A percentile compares a stretch with the other conserved stretches of the same genome.
Evolutionary conservation across 148 eudicot genomes (phyloP).

Genomic region (Amaranthus hypochondriacus): DNA sequence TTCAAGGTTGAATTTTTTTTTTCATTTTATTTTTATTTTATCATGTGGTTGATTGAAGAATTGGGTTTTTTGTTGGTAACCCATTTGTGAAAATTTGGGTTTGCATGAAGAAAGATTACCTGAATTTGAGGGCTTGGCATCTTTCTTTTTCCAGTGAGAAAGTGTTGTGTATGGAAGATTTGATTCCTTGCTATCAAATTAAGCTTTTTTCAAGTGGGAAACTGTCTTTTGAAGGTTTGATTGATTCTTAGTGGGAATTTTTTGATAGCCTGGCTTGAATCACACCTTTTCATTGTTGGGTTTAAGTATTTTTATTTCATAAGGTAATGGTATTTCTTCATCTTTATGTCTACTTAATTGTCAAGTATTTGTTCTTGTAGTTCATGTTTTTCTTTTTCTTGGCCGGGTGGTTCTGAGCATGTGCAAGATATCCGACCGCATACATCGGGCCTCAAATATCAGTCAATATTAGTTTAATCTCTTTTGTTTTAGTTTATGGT

Average conservation of each 20-base stretch:
- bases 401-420: too few species aligned
- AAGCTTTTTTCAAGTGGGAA: slow-evolving; percentile 26
- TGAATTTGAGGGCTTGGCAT: slow-evolving; percentile 28
- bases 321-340: slow-evolving; percentile 31
- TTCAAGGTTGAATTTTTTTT: slow-evolving; percentile 7
- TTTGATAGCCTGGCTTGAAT: slow-evolving; percentile 22
- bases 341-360: neutral
- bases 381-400: neutral
- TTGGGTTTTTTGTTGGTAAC: slow-evolving; percentile 5
- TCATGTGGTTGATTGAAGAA: slow-evolving; percentile 7
- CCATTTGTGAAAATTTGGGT: neutral
- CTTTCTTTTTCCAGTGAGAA: slow-evolving; percentile 16
- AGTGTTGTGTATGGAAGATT: slow-evolving; percentile 25
- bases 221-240: slow-evolving; percentile 33
- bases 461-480: too few species aligned
- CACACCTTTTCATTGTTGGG: slow-evolving; percentile 19
- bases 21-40: neutral
- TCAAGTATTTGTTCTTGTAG: neutral
- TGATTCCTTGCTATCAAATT: slow-evolving; percentile 37
- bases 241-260: slow-evolving; percentile 23
- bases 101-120: slow-evolving; percentile 25
- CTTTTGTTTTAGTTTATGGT: too few species aligned
- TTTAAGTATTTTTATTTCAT: slow-evolving; percentile 19
- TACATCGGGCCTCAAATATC: too few species aligned
- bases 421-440: too few species aligned